These are phyloP conservation scores for Digitaria exilis DNA, from an alignment of 202 grass and related monocot genomes.

Conservation along the genomic window DNA sequence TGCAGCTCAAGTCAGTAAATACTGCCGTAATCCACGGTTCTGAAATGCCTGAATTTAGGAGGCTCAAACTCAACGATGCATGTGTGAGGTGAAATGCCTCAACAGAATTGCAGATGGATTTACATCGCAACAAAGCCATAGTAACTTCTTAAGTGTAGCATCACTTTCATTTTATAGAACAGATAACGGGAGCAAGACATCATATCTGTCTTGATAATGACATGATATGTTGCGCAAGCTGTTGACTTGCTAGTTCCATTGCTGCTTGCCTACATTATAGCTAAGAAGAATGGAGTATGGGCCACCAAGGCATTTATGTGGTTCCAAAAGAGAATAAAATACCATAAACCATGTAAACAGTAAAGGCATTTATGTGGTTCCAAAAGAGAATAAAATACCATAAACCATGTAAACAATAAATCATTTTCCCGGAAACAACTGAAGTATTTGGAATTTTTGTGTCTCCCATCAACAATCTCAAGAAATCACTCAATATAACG, in stretches of 20 bases:
- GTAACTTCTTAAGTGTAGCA: background rate
- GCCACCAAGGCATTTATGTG: background rate
- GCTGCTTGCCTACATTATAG: background rate
- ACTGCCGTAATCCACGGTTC: background rate
- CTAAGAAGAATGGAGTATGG: background rate
- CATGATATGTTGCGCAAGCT: background rate
- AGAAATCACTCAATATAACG: background rate
- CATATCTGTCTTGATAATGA: background rate
- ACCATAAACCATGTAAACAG: conserved; percentile 3
- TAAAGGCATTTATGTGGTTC: background rate
- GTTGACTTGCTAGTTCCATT: background rate
- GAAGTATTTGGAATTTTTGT: background rate
- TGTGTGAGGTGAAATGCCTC: background rate
- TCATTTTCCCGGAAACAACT: background rate
- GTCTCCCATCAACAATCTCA: background rate
- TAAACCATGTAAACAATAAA: conserved; percentile 7
- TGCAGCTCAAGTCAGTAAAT: background rate
- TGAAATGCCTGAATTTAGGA: background rate
- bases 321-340: too few species aligned
- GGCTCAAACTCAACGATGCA: background rate
- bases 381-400: conserved; percentile 19
- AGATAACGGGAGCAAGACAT: background rate
- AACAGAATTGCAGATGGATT: background rate
- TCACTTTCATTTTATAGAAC: background rate
- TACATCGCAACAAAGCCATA: background rate